phyloP scores from a whole-genome alignment of 768 basidiomycete genomes.

The Kwoniella botswanensis region DNA sequence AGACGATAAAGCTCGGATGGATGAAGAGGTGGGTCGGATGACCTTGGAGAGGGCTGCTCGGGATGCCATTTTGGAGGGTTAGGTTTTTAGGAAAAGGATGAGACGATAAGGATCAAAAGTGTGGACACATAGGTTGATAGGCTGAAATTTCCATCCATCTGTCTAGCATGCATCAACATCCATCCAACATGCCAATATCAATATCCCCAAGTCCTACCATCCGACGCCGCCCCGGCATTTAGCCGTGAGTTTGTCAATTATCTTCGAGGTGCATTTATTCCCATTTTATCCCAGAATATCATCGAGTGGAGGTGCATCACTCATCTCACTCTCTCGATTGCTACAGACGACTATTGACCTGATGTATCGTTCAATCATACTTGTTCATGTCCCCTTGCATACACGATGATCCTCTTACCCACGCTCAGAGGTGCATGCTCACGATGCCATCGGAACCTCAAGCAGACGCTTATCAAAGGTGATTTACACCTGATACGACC shows the following conservation, averaged over 20 bases:
- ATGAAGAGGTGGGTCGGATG: slow-evolving; percentile 14
- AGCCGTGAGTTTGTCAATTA: slow-evolving; percentile 21
- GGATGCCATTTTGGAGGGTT: slow-evolving; percentile 41
- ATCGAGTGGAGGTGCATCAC: not conserved
- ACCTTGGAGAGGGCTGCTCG: slow-evolving; percentile 38
- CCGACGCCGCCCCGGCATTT: not conserved
- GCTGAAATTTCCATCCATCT: not conserved
- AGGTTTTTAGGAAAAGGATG: slow-evolving; percentile 8
- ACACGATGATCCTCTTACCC: not conserved
- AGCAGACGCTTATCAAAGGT: no score
- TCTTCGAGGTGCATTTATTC: slow-evolving; percentile 15
- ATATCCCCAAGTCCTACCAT: not conserved
- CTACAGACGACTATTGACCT: no score
- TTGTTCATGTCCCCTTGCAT: no score
- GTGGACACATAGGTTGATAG: no score
- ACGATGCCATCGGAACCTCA: not conserved
- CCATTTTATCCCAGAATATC: slow-evolving; percentile 20
- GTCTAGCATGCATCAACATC: not conserved
- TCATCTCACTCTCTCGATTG: not conserved
- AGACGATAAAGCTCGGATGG: slow-evolving; percentile 18
- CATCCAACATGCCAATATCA: not conserved
- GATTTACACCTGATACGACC: no score
- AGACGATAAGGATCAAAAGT: not conserved
- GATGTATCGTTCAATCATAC: no score
- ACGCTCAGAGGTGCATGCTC: not conserved